A percentile compares a stretch with the other conserved stretches of the same genome.
Conservation (phyloP, 2,329 filamentous ascomycete species). For the Bipolaris oryzae region DNA sequence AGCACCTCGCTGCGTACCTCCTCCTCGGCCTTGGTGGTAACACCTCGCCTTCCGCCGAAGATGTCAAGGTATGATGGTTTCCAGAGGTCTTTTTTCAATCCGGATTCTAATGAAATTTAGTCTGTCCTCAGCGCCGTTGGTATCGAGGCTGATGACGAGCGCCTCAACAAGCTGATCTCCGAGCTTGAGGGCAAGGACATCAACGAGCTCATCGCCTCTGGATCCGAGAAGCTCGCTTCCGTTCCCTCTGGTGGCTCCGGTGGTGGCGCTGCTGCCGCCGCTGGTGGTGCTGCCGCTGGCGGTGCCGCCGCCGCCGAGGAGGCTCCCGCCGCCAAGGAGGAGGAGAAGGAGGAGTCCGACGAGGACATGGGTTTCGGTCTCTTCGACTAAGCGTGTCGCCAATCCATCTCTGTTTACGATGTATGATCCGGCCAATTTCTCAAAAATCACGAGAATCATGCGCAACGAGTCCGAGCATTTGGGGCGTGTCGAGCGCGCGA, state of each 20-base stretch:
- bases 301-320: constrained; percentile 57
- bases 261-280: constrained; percentile 68
- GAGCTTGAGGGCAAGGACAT: constrained; percentile 93
- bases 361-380: constrained; percentile 78
- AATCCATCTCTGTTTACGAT: constrained; percentile 30
- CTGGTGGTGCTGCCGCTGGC: constrained; percentile 70
- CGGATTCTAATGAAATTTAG: constrained; percentile 53
- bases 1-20: constrained; percentile 99
- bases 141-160: constrained; percentile 86
- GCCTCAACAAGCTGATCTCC: constrained; percentile 81
- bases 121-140: constrained; percentile 90
- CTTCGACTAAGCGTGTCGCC: constrained; percentile 62
- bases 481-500: constrained; percentile 46
- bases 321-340: constrained; percentile 67
- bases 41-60: constrained; percentile 79
- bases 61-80: constrained; percentile 62
- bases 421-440: constrained; percentile 38
- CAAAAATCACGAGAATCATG: constrained; percentile 41
- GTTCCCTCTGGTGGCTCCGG: constrained; percentile 89
- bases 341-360: constrained; percentile 78
- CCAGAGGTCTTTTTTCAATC: background rate
- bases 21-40: constrained; percentile 95
- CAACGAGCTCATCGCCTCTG: constrained; percentile 92
- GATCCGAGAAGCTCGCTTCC: constrained; percentile 92
- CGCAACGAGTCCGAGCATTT: constrained; percentile 40